Base-by-base conservation (phyloP, 139 green algal species). In the Chlorella vulgaris region DNA sequence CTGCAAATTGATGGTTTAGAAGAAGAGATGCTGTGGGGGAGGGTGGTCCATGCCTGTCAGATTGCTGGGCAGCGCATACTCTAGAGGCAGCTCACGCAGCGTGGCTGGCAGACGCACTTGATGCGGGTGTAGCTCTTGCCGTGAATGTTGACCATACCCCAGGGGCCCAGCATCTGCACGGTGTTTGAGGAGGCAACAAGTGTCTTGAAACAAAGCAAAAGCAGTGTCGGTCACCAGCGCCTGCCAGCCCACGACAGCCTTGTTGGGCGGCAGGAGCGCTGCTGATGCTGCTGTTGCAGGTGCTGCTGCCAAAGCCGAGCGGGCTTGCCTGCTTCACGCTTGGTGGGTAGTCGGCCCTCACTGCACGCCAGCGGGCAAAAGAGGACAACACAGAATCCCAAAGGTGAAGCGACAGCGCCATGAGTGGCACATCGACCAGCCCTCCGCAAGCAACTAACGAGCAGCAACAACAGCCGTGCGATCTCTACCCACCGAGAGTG, bases 121-220 rank as follows among this genome's bases (percentile, higher is more conserved):
- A 79, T 33, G 53, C 73, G 73, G 18, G n/a, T 50, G 73, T 79
- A 53, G 29, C 36, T 22, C 53, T 79, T 79, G 35, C 73, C 36
- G 36, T 33, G 7, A 2, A 39, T 7, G 53, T 68, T 79, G 8
- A 51, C 35, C 22, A 79, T 42, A 35, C 73, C 73, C 22, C 7
- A 67, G 13, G 7, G 35, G 18, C 70, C 70, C 70, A 78, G 31
- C 70, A 78, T 61, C 28, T 65, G 50, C 47, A 15, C 47, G n/a
- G n/a, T n/a, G n/a, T n/a, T n/a, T n/a, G n/a, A n/a, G n/a, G n/a
- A n/a, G n/a, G n/a, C n/a, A n/a, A n/a, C n/a, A n/a, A n/a, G n/a
- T n/a, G n/a, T n/a, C n/a, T n/a, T n/a, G n/a, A n/a, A n/a, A n/a
- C n/a, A n/a, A n/a, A n/a, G n/a, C n/a, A n/a, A n/a, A n/a, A n/a